Evolutionary conservation across 441 rosid species (phyloP), one percentile per base, ranked within the genome.

Genomic region (Adansonia rubrostipa): DNA sequence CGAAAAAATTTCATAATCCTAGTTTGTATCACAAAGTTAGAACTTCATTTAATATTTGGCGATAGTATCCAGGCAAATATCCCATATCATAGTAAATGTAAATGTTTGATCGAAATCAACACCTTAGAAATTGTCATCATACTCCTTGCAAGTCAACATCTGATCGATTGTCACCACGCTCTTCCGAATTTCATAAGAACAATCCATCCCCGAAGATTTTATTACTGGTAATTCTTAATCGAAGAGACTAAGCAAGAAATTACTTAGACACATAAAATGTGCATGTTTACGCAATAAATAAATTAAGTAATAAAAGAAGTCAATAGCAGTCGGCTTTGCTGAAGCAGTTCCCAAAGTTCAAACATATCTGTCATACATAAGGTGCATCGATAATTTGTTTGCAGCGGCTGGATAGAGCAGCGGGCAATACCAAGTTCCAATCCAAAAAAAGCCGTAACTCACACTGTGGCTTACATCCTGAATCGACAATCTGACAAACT

Each of bases 281-380:
- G 3, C 28, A 19, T 60, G 53, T 69, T 67, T 67, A 19, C 54
- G 45, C 9, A 10, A 66, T 42, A 66, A 36, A 42, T 20, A 44
- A 36, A 47, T 45, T 3, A 68, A 47, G 58, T 47, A 66, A 42
- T n/a, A 45, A 9, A 50, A 45, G 42, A 47, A 69, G 42, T 50
- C 33, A 15, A 9, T 15, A 53, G 14, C 64, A 54, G 17, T 54
- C 56, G 65, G 24, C 65, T 54, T 71, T 51, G 74, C 28, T 33
- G 65, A 44, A 72, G 76, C 28, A 17, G 51, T 36, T 40, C 13
- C 76, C 76, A 36, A 72, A 36, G 75, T 72, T n/a, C 50, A 36
- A 72, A 33, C 1, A 40, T 54, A 54, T 17, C 60, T 70, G 74
- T 50, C 17, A 24, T 50, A 4, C 45, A 28, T 53, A 28, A 71